Conservation (phyloP, 2,329 filamentous ascomycete species). For the Sporothrix brasiliensis region DNA sequence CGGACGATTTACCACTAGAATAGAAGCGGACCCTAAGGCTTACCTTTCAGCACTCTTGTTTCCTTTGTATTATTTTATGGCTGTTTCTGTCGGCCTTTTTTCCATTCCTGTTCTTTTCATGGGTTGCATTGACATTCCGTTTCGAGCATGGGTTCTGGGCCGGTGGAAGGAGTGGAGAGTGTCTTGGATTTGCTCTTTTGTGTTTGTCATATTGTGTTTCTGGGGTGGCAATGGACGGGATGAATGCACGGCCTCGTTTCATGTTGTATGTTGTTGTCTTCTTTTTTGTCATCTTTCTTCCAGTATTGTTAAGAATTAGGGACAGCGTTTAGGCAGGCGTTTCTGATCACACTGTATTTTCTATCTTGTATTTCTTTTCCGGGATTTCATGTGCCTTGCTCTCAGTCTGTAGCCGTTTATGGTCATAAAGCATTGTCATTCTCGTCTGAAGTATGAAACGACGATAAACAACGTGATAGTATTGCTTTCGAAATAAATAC, state of each 20-base stretch:
- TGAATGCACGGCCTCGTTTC: conserved; percentile 19
- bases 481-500: no score
- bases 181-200: background rate
- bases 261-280: conserved; percentile 4
- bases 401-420: background rate
- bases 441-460: no score
- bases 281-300: background rate
- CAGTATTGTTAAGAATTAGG: background rate
- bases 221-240: conserved; percentile 17
- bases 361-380: background rate
- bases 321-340: background rate
- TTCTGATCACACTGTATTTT: background rate
- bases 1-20: conserved; percentile 28
- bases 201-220: conserved; percentile 3
- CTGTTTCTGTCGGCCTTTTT: background rate
- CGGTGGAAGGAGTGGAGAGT: background rate
- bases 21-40: background rate
- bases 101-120: background rate
- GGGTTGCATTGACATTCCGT: background rate
- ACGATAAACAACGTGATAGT: no score
- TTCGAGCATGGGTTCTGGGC: background rate
- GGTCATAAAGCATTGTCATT: background rate
- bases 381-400: background rate
- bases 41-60: background rate
- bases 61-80: background rate